Conservation (phyloP, 176 grass and related monocot genomes). For the Leersia perrieri region DNA sequence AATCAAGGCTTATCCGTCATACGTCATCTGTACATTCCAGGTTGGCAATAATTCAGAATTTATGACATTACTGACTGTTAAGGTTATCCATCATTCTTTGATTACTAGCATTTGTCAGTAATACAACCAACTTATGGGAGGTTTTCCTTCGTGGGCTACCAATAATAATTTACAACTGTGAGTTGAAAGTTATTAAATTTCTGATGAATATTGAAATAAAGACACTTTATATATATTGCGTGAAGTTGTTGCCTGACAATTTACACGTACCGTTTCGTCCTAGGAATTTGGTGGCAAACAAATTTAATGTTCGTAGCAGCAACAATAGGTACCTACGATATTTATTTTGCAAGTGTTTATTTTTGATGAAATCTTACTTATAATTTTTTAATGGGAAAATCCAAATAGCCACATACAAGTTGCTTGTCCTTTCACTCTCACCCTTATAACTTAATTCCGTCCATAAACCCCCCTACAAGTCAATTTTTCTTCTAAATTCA, state of each 20-base stretch:
- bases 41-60: no score
- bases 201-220: not conserved
- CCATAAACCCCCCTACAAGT: no score
- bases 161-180: conserved; percentile 61
- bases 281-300: conserved; percentile 78
- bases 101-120: no score
- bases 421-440: no score
- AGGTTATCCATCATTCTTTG: no score
- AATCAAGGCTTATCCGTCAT: no score
- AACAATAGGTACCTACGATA: conserved; percentile 44
- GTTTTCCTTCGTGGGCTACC: conserved; percentile 68
- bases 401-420: no score
- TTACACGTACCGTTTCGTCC: not conserved
- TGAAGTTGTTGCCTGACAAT: not conserved
- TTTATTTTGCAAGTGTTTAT: not conserved
- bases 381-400: not conserved
- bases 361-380: not conserved
- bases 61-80: no score
- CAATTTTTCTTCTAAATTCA: no score
- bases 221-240: not conserved
- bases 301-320: conserved; percentile 39
- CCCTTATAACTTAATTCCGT: no score
- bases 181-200: conserved; percentile 32
- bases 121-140: conserved; percentile 79
- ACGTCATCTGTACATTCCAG: no score